Conservation (phyloP, 495 filamentous ascomycete genomes). For the Stereocaulon alpinum region DNA sequence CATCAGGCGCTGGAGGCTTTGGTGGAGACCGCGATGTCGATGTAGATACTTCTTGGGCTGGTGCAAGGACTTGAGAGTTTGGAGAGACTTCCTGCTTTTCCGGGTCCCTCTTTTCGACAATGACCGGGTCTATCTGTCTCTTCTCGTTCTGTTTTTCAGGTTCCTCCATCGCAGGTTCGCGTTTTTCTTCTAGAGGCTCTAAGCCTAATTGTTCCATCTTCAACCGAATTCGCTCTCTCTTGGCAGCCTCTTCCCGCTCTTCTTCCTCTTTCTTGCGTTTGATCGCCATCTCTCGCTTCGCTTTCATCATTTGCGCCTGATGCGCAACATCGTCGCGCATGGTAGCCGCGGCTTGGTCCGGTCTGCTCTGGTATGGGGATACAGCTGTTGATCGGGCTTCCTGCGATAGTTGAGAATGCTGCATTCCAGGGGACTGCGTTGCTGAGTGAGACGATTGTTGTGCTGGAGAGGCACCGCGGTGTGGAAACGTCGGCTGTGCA, state of each 20-base stretch:
- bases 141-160: conserved; percentile 33
- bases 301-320: conserved; percentile 80
- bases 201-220: conserved; percentile 73
- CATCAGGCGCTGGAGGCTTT: conserved; percentile 43
- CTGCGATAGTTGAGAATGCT: conserved; percentile 14
- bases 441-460: conserved; percentile 8
- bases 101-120: conserved; percentile 23
- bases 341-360: conserved; percentile 17
- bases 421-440: conserved; percentile 13
- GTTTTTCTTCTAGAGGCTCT: conserved; percentile 50
- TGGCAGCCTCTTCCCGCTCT: conserved; percentile 65
- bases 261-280: conserved; percentile 75
- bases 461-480: conserved; percentile 9
- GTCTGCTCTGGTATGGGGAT: conserved; percentile 13
- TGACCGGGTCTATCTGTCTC: conserved; percentile 24
- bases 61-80: conserved; percentile 19
- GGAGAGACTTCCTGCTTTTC: conserved; percentile 25
- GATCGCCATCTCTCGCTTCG: conserved; percentile 63
- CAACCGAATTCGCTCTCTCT: conserved; percentile 67
- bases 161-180: conserved; percentile 35
- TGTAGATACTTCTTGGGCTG: conserved; percentile 16
- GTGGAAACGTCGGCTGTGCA: background rate
- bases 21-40: conserved; percentile 35
- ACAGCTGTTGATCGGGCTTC: conserved; percentile 4
- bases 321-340: conserved; percentile 47